Evolutionary conservation across 2,329 filamentous ascomycete species (phyloP).

Genomic region (Alternaria consortialis): DNA sequence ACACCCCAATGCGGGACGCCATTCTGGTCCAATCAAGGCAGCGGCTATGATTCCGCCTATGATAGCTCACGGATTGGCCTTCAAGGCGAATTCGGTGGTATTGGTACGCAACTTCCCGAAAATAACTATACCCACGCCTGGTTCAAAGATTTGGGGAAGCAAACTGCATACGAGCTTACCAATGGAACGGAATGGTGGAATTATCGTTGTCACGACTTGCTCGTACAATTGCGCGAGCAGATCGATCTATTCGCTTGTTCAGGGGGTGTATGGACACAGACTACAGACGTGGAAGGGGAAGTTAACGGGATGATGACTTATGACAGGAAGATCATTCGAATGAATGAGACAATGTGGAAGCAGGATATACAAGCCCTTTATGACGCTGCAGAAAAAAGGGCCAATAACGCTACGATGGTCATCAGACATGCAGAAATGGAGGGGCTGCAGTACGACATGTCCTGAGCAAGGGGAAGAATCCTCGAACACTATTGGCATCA

Average conservation of each 20-base stretch:
- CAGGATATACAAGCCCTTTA: conserved; percentile 68
- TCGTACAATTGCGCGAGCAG: conserved; percentile 60
- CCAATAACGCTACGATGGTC: not conserved
- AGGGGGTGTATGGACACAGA: conserved; percentile 76
- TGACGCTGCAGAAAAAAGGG: conserved; percentile 53
- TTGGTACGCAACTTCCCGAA: conserved; percentile 67
- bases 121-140: conserved; percentile 68
- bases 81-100: conserved; percentile 76
- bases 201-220: conserved; percentile 66
- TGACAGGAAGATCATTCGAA: conserved; percentile 68
- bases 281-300: conserved; percentile 77
- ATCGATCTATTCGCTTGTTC: conserved; percentile 68
- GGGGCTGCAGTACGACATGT: conserved; percentile 2
- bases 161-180: conserved; percentile 72
- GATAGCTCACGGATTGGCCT: conserved; percentile 69
- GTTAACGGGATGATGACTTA: conserved; percentile 77
- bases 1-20: conserved; percentile 76
- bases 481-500: no score
- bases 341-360: conserved; percentile 67
- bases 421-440: not conserved
- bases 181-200: conserved; percentile 69
- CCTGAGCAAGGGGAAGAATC: not conserved
- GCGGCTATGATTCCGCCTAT: conserved; percentile 60
- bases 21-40: conserved; percentile 67
- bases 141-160: conserved; percentile 67